phyloP scores from a whole-genome alignment of 257 asterid genomes.

The Paulownia fortunei region DNA sequence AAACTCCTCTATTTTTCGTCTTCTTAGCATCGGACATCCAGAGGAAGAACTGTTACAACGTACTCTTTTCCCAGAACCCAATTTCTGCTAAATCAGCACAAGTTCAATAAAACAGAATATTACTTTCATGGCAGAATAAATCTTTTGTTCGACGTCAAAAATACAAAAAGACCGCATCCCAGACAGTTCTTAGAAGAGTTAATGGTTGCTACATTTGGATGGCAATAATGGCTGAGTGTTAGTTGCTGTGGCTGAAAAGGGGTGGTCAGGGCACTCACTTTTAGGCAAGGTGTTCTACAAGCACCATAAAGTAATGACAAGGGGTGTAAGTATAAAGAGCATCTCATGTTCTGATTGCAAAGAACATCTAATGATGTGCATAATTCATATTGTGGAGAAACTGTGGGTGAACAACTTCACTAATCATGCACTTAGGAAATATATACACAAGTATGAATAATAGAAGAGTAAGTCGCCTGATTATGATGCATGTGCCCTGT shows the following conservation, averaged over 20 bases:
- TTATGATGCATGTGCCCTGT: constrained; percentile 20
- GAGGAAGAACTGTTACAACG: constrained; percentile 55
- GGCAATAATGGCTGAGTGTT: neutral
- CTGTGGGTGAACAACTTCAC: neutral
- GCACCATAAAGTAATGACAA: constrained; percentile 14
- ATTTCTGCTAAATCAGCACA: constrained; percentile 55
- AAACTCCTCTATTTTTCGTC: constrained; percentile 66
- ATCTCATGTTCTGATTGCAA: constrained; percentile 3
- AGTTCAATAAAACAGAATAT: constrained; percentile 36
- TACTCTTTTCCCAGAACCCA: constrained; percentile 62
- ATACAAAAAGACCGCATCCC: neutral
- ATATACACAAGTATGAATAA: neutral
- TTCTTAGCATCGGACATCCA: constrained; percentile 86
- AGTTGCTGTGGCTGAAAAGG: neutral
- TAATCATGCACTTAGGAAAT: neutral
- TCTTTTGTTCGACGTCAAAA: neutral
- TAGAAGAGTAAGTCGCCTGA: neutral
- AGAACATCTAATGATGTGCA: neutral
- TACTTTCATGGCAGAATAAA: neutral
- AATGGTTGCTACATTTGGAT: neutral
- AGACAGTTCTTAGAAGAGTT: constrained; percentile 11
- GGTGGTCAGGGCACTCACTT: neutral
- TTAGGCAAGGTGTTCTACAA: neutral
- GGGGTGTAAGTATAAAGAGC: neutral
- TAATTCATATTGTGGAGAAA: neutral